Evolutionary conservation across 805 yeast genomes (phyloP).

Genomic region (Yarrowia sp.): DNA sequence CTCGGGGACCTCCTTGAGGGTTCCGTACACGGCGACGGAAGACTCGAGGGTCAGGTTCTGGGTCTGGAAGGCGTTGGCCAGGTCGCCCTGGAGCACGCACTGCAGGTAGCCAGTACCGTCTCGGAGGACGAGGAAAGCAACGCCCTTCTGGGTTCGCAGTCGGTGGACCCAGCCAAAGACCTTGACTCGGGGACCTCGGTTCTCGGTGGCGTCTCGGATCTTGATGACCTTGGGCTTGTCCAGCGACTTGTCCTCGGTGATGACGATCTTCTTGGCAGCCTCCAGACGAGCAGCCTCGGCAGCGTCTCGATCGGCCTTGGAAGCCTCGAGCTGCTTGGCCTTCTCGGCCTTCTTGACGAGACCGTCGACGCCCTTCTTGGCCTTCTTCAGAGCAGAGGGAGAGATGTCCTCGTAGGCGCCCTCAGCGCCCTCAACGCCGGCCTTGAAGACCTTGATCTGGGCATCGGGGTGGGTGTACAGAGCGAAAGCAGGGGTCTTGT

Average conservation of each 20-base stretch:
- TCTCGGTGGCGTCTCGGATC: conserved; percentile 52
- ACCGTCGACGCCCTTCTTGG: conserved; percentile 93
- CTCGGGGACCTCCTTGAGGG: conserved; percentile 79
- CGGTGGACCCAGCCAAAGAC: conserved; percentile 97
- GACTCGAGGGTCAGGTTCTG: conserved; percentile 84
- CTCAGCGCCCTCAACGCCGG: conserved; percentile 46
- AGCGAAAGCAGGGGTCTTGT: conserved; percentile 81
- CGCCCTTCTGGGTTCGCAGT: conserved; percentile 86
- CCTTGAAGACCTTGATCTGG: conserved; percentile 42
- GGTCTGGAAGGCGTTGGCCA: conserved; percentile 88
- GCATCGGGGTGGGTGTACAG: conserved; percentile 42
- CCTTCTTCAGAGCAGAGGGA: conserved; percentile 91
- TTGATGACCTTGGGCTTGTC: conserved; percentile 69
- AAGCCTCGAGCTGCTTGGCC: conserved; percentile 52
- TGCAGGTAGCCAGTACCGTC: conserved; percentile 94
- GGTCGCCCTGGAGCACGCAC: conserved; percentile 82
- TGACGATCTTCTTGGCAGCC: conserved; percentile 73
- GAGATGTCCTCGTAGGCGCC: conserved; percentile 71
- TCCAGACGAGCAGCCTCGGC: conserved; percentile 72
- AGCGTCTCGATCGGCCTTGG: conserved; percentile 55
- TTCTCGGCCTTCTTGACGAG: conserved; percentile 77
- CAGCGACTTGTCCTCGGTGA: conserved; percentile 69
- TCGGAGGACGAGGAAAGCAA: conserved; percentile 85
- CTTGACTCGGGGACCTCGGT: conserved; percentile 66
- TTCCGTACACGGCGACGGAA: conserved; percentile 77